A percentile compares a stretch with the other conserved stretches of the same genome.
These are phyloP conservation scores for Coemansia sp. DNA, from an alignment of 192 early-diverging fungal genomes.

Conservation along the genomic window DNA sequence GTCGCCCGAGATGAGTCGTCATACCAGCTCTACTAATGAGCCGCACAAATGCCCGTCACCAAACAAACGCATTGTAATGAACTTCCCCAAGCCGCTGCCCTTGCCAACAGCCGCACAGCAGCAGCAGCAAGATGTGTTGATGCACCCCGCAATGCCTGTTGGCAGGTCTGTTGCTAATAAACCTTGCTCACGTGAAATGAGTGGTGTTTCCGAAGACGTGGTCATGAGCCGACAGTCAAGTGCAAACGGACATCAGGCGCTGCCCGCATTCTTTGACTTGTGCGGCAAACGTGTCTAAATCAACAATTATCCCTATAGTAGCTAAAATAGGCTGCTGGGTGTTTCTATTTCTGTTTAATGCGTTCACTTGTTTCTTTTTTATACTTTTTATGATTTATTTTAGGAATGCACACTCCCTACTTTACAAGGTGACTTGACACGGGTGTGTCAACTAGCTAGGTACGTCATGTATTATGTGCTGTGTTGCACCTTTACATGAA, in stretches of 20 bases:
- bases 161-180: neutral
- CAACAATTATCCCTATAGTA: neutral
- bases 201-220: slow-evolving; percentile 13
- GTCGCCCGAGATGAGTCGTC: slow-evolving; percentile 6
- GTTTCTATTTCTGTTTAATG: neutral
- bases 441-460: too few relatives aligned
- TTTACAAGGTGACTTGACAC: too few relatives aligned
- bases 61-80: too few relatives aligned
- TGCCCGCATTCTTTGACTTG: slow-evolving; percentile 22
- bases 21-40: neutral
- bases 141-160: neutral
- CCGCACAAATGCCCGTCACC: too few relatives aligned
- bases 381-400: too few relatives aligned
- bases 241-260: slow-evolving; percentile 5
- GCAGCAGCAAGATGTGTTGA: slow-evolving; percentile 3
- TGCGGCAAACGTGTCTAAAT: slow-evolving; percentile 5
- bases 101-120: slow-evolving; percentile 1
- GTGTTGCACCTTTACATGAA: too few relatives aligned
- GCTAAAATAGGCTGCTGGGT: neutral
- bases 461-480: too few relatives aligned
- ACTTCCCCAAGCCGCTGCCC: slow-evolving; percentile 36
- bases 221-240: slow-evolving; percentile 13
- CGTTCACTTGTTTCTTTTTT: neutral
- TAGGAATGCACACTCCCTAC: too few relatives aligned
- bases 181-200: slow-evolving; percentile 7